These are phyloP conservation scores for Aspergillus sclerotioniger DNA, from an alignment of 495 filamentous ascomycete species.

Conservation along the genomic window DNA sequence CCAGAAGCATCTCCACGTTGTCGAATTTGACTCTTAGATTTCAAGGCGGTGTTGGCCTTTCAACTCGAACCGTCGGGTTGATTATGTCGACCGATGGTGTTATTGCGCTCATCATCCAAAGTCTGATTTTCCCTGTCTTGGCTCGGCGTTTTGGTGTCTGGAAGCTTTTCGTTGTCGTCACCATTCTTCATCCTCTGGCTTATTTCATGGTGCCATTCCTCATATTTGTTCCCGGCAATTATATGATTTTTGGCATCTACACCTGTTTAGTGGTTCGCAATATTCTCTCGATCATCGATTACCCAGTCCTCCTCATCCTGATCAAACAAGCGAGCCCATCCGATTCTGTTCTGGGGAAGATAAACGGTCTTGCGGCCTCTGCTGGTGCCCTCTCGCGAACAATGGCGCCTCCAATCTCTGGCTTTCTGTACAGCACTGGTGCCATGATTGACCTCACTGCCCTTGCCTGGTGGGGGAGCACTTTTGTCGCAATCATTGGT, in stretches of 20 bases:
- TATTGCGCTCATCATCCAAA: conserved; percentile 78
- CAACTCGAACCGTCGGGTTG: conserved; percentile 68
- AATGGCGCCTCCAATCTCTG: conserved; percentile 71
- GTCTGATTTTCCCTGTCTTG: conserved; percentile 67
- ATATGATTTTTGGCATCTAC: conserved; percentile 69
- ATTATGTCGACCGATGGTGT: conserved; percentile 77
- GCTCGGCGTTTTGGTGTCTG: conserved; percentile 73
- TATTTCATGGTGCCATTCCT: conserved; percentile 76
- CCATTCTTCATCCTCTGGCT: conserved; percentile 69
- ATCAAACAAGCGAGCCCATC: conserved; percentile 80
- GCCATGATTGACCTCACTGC: conserved; percentile 66
- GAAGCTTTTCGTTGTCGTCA: conserved; percentile 69
- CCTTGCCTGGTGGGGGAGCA: conserved; percentile 75
- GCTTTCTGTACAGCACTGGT: conserved; percentile 69
- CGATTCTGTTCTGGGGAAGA: conserved; percentile 63
- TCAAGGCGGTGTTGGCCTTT: conserved; percentile 72
- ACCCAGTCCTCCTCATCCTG: conserved; percentile 75
- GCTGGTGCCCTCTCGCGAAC: conserved; percentile 76
- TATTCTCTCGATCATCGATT: conserved; percentile 71
- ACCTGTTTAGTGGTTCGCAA: conserved; percentile 69
- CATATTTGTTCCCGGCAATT: conserved; percentile 55
- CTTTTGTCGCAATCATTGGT: conserved; percentile 65
- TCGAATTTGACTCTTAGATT: conserved; percentile 52
- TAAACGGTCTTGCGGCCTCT: conserved; percentile 79
- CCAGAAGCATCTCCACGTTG: conserved; percentile 22